phyloP scores from a whole-genome alignment of 306 rosid genomes.

The Pterocarpus santalinus region DNA sequence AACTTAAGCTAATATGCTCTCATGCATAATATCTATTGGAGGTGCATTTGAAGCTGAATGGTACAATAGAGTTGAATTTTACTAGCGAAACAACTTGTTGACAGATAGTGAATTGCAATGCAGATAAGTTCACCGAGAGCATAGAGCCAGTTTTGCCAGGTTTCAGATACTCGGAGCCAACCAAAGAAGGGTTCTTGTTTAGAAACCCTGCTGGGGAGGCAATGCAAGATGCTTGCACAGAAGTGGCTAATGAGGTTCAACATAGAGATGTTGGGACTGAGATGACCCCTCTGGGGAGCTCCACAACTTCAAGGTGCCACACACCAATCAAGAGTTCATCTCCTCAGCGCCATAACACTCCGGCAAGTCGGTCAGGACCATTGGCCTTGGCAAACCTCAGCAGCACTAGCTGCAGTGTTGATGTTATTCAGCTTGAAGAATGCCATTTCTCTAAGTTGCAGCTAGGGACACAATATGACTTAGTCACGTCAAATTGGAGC shows the following conservation, averaged over 20 bases:
- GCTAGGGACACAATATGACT: conserved; percentile 75
- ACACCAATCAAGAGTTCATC: conserved; percentile 88
- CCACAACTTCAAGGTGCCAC: conserved; percentile 91
- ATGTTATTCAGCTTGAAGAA: conserved; percentile 76
- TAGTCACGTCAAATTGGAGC: conserved; percentile 84
- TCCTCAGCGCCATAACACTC: conserved; percentile 93
- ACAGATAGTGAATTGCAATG: conserved; percentile 51
- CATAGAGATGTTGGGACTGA: conserved; percentile 92
- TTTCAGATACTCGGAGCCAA: conserved; percentile 65
- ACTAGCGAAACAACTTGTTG: conserved; percentile 2
- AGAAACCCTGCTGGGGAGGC: conserved; percentile 59
- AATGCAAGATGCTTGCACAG: conserved; percentile 69
- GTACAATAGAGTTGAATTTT: conserved; percentile 18
- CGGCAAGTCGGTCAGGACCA: conserved; percentile 87
- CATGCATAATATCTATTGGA: background rate
- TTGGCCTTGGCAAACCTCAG: conserved; percentile 56
- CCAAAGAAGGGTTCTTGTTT: conserved; percentile 78
- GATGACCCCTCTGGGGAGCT: conserved; percentile 97
- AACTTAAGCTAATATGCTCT: too few relatives aligned
- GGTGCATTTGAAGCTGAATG: conserved; percentile 22
- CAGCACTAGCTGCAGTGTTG: conserved; percentile 52
- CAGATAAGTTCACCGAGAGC: conserved; percentile 90
- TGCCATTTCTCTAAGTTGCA: conserved; percentile 86
- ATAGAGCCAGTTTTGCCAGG: conserved; percentile 63
- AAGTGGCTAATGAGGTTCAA: conserved; percentile 60